phyloP scores from a whole-genome alignment of 495 filamentous ascomycete species.

The Podospora didyma region DNA sequence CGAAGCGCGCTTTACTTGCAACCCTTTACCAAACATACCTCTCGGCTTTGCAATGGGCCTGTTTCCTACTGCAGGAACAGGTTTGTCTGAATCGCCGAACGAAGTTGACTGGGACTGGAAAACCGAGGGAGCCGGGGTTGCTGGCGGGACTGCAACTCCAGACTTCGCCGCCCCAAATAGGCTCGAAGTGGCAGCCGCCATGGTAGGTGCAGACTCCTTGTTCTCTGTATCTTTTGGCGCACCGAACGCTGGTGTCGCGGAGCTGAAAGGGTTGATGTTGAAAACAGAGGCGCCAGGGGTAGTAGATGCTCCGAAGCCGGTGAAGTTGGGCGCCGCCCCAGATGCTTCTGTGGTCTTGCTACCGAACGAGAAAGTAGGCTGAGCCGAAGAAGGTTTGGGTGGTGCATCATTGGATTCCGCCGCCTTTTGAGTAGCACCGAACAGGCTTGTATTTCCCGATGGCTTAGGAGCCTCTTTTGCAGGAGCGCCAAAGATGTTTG shows the following conservation, averaged over 20 bases:
- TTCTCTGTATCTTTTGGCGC: constrained; percentile 18
- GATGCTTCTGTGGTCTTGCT: constrained; percentile 19
- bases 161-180: constrained; percentile 22
- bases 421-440: constrained; percentile 16
- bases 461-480: too few species aligned
- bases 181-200: constrained; percentile 11
- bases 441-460: too few species aligned
- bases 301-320: constrained; percentile 11
- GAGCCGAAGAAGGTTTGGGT: constrained; percentile 10
- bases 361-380: constrained; percentile 11
- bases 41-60: constrained; percentile 15
- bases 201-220: constrained; percentile 13
- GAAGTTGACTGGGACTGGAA: constrained; percentile 40
- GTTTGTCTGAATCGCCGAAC: constrained; percentile 36
- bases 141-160: constrained; percentile 1
- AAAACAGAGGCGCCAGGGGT: constrained; percentile 8
- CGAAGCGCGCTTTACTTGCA: constrained; percentile 9
- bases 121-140: constrained; percentile 24
- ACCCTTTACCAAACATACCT: constrained; percentile 28
- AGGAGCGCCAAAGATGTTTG: constrained; percentile 21
- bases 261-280: constrained; percentile 22
- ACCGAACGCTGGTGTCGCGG: constrained; percentile 7
- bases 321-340: constrained; percentile 23
- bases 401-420: constrained; percentile 12
- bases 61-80: constrained; percentile 27